These are phyloP conservation scores for Aspergillus quadricinctus DNA, from an alignment of 2,329 filamentous ascomycete genomes.

Conservation along the genomic window DNA sequence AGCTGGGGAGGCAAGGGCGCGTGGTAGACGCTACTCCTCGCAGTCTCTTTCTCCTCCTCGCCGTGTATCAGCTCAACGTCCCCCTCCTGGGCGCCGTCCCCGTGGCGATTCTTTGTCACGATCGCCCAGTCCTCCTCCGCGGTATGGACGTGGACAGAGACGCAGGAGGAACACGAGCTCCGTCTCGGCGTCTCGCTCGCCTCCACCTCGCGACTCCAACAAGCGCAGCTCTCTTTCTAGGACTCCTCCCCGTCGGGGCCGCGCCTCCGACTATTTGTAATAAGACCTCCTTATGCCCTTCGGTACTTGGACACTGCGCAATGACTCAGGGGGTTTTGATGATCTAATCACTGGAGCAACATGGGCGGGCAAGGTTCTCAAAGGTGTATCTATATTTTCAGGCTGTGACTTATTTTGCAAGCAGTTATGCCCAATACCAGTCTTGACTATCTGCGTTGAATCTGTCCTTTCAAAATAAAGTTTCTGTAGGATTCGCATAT, in stretches of 20 bases:
- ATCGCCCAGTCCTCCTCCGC: conserved; percentile 20
- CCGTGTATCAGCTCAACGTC: conserved; percentile 21
- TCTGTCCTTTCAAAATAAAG: background rate
- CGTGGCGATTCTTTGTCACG: conserved; percentile 22
- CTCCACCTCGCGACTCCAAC: conserved; percentile 12
- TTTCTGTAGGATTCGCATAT: background rate
- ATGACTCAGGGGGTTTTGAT: background rate
- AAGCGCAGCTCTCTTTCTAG: conserved; percentile 10
- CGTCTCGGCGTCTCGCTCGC: conserved; percentile 18
- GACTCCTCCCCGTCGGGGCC: conserved; percentile 16
- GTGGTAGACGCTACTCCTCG: conserved; percentile 20
- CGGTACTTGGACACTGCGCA: background rate
- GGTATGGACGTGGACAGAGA: conserved; percentile 5
- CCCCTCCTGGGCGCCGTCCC: conserved; percentile 16
- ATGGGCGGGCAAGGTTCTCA: background rate
- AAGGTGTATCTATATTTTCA: conserved; percentile 5
- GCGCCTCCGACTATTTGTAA: conserved; percentile 8
- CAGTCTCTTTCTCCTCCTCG: conserved; percentile 29
- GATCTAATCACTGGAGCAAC: background rate
- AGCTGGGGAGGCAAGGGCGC: conserved; percentile 9
- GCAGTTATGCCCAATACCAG: background rate
- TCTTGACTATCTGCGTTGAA: background rate
- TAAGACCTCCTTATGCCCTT: background rate
- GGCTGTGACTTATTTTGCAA: background rate
- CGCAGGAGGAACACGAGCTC: conserved; percentile 16